A percentile compares a stretch with the other conserved stretches of the same genome.
Conservation (phyloP, 495 filamentous ascomycete genomes). For the Aspergillus homomorphus region DNA sequence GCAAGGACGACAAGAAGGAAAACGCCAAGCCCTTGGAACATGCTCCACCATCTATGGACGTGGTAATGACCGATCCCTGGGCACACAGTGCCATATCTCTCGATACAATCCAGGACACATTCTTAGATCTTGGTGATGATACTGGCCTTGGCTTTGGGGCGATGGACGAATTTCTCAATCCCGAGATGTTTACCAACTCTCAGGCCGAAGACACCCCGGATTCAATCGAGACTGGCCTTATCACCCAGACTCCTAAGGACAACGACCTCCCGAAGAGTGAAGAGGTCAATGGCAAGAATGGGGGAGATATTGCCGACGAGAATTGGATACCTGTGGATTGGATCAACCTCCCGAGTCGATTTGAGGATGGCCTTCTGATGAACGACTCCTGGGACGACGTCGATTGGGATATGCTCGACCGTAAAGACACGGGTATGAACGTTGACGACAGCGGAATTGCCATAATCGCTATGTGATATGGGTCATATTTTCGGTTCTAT, state of each 20-base stretch:
- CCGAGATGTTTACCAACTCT: conserved; percentile 41
- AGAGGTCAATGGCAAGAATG: conserved; percentile 21
- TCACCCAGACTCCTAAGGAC: conserved; percentile 40
- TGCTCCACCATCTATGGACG: conserved; percentile 9
- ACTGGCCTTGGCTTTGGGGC: conserved; percentile 31
- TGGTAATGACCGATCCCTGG: conserved; percentile 37
- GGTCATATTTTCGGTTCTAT: not conserved
- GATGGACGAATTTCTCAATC: conserved; percentile 43
- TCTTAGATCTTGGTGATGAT: conserved; percentile 32
- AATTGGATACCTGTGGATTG: conserved; percentile 34
- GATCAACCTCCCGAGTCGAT: conserved; percentile 28
- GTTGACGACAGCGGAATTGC: conserved; percentile 27
- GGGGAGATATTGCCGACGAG: conserved; percentile 22
- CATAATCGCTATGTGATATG: conserved; percentile 26
- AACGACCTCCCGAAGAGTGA: conserved; percentile 19
- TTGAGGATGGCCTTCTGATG: conserved; percentile 21
- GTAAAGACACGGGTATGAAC: conserved; percentile 22
- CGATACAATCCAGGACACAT: conserved; percentile 41
- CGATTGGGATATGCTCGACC: conserved; percentile 33
- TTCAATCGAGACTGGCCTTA: conserved; percentile 33
- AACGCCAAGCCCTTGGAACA: conserved; percentile 23
- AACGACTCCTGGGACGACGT: conserved; percentile 31
- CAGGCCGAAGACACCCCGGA: conserved; percentile 42
- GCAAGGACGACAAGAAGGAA: conserved; percentile 33
- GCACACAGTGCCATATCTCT: conserved; percentile 41